Evolutionary conservation across 495 filamentous ascomycete species (phyloP).

Genomic region (Penicillium cosmopolitanum): DNA sequence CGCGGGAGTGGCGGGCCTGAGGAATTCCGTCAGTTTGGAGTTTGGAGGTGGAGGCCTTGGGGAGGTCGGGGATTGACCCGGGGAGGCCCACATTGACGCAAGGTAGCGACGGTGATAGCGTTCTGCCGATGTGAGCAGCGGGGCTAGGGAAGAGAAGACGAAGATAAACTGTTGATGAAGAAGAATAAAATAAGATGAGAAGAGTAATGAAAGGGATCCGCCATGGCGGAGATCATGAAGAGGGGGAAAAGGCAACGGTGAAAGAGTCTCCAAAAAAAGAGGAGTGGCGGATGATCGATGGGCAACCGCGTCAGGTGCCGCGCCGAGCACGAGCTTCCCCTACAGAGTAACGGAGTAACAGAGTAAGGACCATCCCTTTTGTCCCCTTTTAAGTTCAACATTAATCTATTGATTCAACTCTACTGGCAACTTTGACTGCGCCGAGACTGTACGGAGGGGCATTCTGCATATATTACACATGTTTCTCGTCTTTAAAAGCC

Average conservation of each 20-base stretch:
- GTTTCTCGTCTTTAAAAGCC: conserved; percentile 7
- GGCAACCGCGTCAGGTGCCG: conserved; percentile 17
- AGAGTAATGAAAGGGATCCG: neutral
- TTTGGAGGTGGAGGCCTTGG: conserved; percentile 2
- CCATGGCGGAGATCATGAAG: neutral
- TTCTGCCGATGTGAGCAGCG: neutral
- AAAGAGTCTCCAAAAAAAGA: neutral
- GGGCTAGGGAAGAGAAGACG: neutral
- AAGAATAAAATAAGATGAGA: neutral
- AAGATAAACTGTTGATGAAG: neutral
- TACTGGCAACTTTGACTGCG: neutral
- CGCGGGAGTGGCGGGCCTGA: conserved; percentile 3
- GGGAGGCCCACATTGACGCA: conserved; percentile 6
- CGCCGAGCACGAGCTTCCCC: no score
- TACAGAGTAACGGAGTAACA: no score
- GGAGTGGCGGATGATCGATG: conserved; percentile 8
- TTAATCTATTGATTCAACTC: neutral
- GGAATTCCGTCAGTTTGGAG: conserved; percentile 3
- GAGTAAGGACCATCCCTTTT: no score
- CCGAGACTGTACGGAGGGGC: neutral
- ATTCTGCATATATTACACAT: neutral
- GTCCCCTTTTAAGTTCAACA: neutral
- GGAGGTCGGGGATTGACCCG: neutral
- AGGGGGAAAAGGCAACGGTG: neutral
- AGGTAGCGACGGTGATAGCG: neutral